These are phyloP conservation scores for Lasiodiplodia theobromae DNA, from an alignment of 2,329 filamentous ascomycete species.

Conservation along the genomic window DNA sequence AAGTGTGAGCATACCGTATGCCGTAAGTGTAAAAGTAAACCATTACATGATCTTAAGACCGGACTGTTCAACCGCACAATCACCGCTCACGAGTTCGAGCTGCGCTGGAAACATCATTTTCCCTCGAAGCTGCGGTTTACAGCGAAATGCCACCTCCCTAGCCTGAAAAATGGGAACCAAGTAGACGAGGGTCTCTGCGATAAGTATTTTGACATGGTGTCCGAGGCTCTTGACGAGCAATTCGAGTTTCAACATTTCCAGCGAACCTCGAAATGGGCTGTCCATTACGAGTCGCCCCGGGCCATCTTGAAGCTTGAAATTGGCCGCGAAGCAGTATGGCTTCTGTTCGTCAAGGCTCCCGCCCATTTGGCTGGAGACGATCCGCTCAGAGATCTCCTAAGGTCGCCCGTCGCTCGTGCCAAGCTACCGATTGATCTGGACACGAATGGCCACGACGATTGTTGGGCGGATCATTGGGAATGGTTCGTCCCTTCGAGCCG, in stretches of 20 bases:
- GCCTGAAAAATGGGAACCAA: background rate
- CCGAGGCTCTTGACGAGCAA: background rate
- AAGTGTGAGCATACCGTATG: slow-evolving; percentile 65
- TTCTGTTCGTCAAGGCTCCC: slow-evolving; percentile 54
- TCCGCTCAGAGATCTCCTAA: slow-evolving; percentile 51
- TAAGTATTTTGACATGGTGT: background rate
- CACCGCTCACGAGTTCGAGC: slow-evolving; percentile 54
- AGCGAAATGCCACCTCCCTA: slow-evolving; percentile 32
- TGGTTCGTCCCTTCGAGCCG: slow-evolving; percentile 34
- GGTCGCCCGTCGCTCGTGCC: slow-evolving; percentile 36
- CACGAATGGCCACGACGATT: slow-evolving; percentile 29
- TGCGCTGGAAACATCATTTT: slow-evolving; percentile 44
- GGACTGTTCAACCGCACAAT: slow-evolving; percentile 22
- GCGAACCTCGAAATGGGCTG: slow-evolving; percentile 46
- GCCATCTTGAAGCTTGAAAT: slow-evolving; percentile 50
- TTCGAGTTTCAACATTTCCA: slow-evolving; percentile 21
- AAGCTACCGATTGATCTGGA: slow-evolving; percentile 13
- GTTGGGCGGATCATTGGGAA: slow-evolving; percentile 38
- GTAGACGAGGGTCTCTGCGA: background rate
- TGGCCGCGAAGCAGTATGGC: slow-evolving; percentile 54
- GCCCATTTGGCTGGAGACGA: slow-evolving; percentile 48
- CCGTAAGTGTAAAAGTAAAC: slow-evolving; percentile 61
- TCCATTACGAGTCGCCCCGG: slow-evolving; percentile 49
- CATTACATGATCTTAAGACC: slow-evolving; percentile 54
- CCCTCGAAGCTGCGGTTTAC: slow-evolving; percentile 37